These are phyloP conservation scores for Leccinum variicolor DNA, from an alignment of 768 basidiomycete species.

Conservation along the genomic window DNA sequence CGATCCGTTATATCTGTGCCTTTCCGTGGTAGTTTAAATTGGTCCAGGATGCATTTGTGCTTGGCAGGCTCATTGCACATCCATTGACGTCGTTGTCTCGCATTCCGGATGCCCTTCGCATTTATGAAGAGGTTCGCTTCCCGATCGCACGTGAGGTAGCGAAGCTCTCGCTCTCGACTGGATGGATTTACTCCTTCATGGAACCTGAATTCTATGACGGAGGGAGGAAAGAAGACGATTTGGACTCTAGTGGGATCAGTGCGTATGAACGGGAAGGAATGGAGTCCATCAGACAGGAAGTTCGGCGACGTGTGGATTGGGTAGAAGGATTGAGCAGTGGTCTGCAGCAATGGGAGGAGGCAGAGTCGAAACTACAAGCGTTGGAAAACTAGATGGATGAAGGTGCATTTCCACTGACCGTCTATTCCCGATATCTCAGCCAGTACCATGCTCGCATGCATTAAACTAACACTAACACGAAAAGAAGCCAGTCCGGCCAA, in stretches of 20 bases:
- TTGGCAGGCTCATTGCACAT: slow-evolving; percentile 23
- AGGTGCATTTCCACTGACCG: not conserved
- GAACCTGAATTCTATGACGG: slow-evolving; percentile 23
- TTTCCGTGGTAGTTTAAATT: not conserved
- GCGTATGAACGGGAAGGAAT: slow-evolving; percentile 17
- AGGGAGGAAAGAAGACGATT: slow-evolving; percentile 1
- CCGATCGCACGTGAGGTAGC: slow-evolving; percentile 13
- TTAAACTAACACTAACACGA: too few species aligned
- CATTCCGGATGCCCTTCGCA: slow-evolving; percentile 1
- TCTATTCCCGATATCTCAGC: too few species aligned
- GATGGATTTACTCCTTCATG: slow-evolving; percentile 6
- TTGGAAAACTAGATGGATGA: not conserved
- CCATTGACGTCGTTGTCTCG: slow-evolving; percentile 6
- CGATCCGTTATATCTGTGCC: too few species aligned
- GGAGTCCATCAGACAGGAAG: slow-evolving; percentile 11
- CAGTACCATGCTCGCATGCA: too few species aligned
- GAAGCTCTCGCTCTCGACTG: slow-evolving; percentile 9
- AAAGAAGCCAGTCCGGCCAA: too few species aligned
- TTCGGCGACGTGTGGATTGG: slow-evolving; percentile 14
- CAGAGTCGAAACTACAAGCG: slow-evolving; percentile 6
- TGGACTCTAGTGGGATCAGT: slow-evolving; percentile 7
- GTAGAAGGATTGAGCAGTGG: slow-evolving; percentile 5
- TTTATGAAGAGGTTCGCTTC: slow-evolving; percentile 14
- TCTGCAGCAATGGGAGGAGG: slow-evolving; percentile 17
- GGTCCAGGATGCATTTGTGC: slow-evolving; percentile 19